Conservation (phyloP, 2,329 filamentous ascomycete genomes). For the Ophiostoma perfectum region DNA sequence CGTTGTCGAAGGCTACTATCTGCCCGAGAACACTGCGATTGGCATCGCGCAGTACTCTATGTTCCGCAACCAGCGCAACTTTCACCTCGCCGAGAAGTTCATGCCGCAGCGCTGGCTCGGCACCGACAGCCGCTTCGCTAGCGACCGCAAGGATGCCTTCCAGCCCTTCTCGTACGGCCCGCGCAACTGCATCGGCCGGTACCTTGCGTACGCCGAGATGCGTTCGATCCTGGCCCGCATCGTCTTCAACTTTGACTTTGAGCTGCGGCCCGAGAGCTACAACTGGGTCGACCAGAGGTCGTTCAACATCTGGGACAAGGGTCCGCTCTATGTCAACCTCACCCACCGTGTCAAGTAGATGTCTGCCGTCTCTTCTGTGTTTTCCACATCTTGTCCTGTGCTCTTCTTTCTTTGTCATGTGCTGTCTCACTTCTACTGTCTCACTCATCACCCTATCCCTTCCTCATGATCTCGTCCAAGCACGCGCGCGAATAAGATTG, state of each 20-base stretch:
- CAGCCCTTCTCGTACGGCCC: slow-evolving; percentile 47
- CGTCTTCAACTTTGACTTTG: slow-evolving; percentile 46
- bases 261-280: slow-evolving; percentile 35
- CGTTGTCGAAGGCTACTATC: slow-evolving; percentile 17
- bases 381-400: background rate
- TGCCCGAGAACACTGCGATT: slow-evolving; percentile 27
- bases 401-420: background rate
- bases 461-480: background rate
- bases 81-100: slow-evolving; percentile 36
- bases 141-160: slow-evolving; percentile 41
- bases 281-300: slow-evolving; percentile 39
- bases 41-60: slow-evolving; percentile 30
- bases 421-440: background rate
- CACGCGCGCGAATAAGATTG: background rate
- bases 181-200: slow-evolving; percentile 47
- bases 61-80: slow-evolving; percentile 39
- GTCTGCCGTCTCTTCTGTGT: background rate
- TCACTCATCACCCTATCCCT: background rate
- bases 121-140: slow-evolving; percentile 34
- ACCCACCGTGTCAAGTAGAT: slow-evolving; percentile 12
- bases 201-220: slow-evolving; percentile 48
- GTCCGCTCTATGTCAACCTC: slow-evolving; percentile 31
- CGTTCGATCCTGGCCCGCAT: slow-evolving; percentile 44
- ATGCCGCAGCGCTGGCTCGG: slow-evolving; percentile 45
- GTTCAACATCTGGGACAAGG: slow-evolving; percentile 41